These are phyloP conservation scores for Lyophyllum semitale DNA, from an alignment of 768 basidiomycete genomes.

Conservation along the genomic window DNA sequence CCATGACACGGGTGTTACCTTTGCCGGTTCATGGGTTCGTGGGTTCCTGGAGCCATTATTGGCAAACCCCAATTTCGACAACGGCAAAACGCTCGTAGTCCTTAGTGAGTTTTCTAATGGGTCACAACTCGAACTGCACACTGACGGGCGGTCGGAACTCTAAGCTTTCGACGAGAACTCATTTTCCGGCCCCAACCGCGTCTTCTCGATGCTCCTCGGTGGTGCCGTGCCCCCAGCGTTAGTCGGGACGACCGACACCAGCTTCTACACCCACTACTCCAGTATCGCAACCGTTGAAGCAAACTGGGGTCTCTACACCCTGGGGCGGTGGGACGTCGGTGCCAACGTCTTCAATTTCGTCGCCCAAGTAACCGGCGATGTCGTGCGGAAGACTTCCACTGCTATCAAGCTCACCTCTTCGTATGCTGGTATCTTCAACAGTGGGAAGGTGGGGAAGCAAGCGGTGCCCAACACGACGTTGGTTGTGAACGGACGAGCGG, in stretches of 20 bases:
- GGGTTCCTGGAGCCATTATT: conserved; percentile 58
- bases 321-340: conserved; percentile 44
- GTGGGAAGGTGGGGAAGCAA: conserved; percentile 7
- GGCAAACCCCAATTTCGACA: conserved; percentile 52
- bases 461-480: conserved; percentile 26
- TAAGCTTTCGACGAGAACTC: conserved; percentile 58
- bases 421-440: conserved; percentile 30
- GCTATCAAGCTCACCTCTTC: conserved; percentile 21
- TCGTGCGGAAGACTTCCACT: conserved; percentile 18
- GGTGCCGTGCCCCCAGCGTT: conserved; percentile 43
- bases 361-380: conserved; percentile 46
- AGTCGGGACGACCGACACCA: conserved; percentile 47
- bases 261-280: conserved; percentile 66
- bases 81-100: conserved; percentile 52
- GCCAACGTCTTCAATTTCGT: conserved; percentile 57
- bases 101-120: conserved; percentile 33
- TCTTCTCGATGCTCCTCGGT: conserved; percentile 44
- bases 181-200: conserved; percentile 43
- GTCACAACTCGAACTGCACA: neutral
- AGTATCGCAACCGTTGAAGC: conserved; percentile 54
- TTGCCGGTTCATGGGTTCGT: conserved; percentile 43
- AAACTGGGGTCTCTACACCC: conserved; percentile 63
- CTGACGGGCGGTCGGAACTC: neutral
- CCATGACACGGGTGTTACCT: conserved; percentile 59
- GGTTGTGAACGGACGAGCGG: conserved; percentile 24